Percentiles rank a stretch among this genome's conserved stretches.
Evolutionary conservation across 805 yeast genomes (phyloP).

Genomic region (Suhomyces sp.): DNA sequence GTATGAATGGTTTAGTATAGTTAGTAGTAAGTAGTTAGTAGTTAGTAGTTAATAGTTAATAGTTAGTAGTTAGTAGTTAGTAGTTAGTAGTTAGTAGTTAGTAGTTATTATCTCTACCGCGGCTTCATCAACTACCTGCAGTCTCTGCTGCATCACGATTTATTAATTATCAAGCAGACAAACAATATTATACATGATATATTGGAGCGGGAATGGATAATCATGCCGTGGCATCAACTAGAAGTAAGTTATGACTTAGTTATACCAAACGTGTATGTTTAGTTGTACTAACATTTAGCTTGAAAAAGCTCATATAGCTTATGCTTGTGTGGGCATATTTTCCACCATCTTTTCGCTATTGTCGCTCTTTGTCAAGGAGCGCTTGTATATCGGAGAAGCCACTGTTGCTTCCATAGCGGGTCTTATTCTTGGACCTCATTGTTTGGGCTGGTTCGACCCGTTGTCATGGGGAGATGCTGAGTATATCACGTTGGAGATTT

Average conservation of each 20-base stretch:
- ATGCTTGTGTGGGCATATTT: slow-evolving; percentile 83
- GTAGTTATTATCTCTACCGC: too few species aligned
- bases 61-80: too few species aligned
- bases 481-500: slow-evolving; percentile 74
- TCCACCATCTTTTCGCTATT: slow-evolving; percentile 75
- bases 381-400: slow-evolving; percentile 86
- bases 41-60: too few species aligned
- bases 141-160: neutral
- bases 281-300: slow-evolving; percentile 22
- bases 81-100: too few species aligned
- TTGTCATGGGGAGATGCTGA: slow-evolving; percentile 83
- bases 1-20: too few species aligned
- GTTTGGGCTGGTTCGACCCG: slow-evolving; percentile 81
- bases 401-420: slow-evolving; percentile 86
- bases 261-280: too few species aligned
- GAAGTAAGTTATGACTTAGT: slow-evolving; percentile 26
- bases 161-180: neutral
- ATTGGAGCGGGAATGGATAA: neutral
- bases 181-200: neutral
- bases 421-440: slow-evolving; percentile 83
- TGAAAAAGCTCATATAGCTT: slow-evolving; percentile 76
- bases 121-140: too few species aligned
- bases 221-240: slow-evolving; percentile 18
- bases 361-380: slow-evolving; percentile 79
- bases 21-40: too few species aligned